A percentile compares a stretch with the other conserved stretches of the same genome.
phyloP scores from a whole-genome alignment of 352 stramenopile genomes.

The Bremia lactucae region DNA sequence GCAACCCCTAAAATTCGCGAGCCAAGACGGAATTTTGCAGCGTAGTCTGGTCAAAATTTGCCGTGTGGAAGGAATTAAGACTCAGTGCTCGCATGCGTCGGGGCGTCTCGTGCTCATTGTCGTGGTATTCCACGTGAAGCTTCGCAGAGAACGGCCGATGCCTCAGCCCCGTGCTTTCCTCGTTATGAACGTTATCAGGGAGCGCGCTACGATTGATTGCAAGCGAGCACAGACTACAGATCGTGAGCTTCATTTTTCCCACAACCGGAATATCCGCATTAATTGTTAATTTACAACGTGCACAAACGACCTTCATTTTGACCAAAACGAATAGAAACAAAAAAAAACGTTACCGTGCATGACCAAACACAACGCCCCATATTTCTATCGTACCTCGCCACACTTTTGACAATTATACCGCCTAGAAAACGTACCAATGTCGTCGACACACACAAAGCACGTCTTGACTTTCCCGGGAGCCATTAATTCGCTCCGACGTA shows the following conservation, averaged over 20 bases:
- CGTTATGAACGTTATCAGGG: conserved; percentile 33
- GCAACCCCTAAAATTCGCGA: conserved; percentile 41
- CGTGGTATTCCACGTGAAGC: conserved; percentile 18
- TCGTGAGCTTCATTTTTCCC: conserved; percentile 81
- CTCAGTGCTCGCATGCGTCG: conserved; percentile 42
- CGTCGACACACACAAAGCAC: conserved; percentile 71
- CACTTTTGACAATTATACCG: conserved; percentile 83
- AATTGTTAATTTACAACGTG: conserved; percentile 61
- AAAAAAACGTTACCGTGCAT: conserved; percentile 3
- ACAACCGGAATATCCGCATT: conserved; percentile 74
- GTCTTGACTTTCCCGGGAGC: conserved; percentile 57
- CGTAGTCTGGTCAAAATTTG: conserved; percentile 69
- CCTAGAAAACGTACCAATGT: conserved; percentile 70
- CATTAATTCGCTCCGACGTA: conserved; percentile 52
- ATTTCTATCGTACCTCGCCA: conserved; percentile 36
- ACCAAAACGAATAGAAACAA: conserved; percentile 9
- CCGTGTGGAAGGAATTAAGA: conserved; percentile 71
- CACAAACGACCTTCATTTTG: conserved; percentile 43
- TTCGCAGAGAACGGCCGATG: conserved; percentile 41
- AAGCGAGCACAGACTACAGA: conserved; percentile 68
- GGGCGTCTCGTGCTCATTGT: conserved; percentile 20
- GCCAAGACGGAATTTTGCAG: conserved; percentile 32
- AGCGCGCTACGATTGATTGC: conserved; percentile 60
- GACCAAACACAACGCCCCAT: not conserved
- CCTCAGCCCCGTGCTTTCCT: conserved; percentile 20